These are phyloP conservation scores for Salvia sclarea DNA, from an alignment of 305 asterid species.

Conservation along the genomic window DNA sequence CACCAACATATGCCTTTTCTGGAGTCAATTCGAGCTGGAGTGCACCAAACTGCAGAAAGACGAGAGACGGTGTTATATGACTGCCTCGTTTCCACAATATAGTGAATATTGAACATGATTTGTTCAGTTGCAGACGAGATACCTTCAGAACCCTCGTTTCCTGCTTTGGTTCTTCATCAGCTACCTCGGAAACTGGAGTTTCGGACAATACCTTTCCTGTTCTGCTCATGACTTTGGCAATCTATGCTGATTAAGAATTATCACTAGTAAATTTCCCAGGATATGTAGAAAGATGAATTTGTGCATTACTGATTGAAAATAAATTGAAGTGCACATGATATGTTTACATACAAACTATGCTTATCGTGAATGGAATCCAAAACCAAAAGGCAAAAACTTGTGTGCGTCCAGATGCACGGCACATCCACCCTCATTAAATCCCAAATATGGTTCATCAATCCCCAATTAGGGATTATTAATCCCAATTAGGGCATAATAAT, in stretches of 20 bases:
- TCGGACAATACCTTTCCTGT: constrained; percentile 65
- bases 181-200: constrained; percentile 45
- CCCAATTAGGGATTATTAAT: too few species aligned
- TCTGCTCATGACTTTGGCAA: constrained; percentile 76
- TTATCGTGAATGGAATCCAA: not conserved
- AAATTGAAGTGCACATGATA: too few species aligned
- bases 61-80: constrained; percentile 17
- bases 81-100: constrained; percentile 3
- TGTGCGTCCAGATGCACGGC: too few species aligned
- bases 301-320: not conserved
- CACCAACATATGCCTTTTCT: constrained; percentile 69
- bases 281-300: too few species aligned
- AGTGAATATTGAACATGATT: constrained; percentile 8
- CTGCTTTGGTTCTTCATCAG: constrained; percentile 53
- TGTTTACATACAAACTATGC: not conserved
- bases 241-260: constrained; percentile 66
- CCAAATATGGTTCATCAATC: too few species aligned
- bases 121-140: constrained; percentile 14
- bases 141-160: constrained; percentile 76
- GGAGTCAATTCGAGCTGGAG: constrained; percentile 88
- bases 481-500: too few species aligned
- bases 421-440: too few species aligned
- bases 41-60: constrained; percentile 72
- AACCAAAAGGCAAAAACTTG: not conserved
- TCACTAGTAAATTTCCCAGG: constrained; percentile 36